Evolutionary conservation across 139 green algal genomes (phyloP).

Genomic region (Dunaliella sp.): DNA sequence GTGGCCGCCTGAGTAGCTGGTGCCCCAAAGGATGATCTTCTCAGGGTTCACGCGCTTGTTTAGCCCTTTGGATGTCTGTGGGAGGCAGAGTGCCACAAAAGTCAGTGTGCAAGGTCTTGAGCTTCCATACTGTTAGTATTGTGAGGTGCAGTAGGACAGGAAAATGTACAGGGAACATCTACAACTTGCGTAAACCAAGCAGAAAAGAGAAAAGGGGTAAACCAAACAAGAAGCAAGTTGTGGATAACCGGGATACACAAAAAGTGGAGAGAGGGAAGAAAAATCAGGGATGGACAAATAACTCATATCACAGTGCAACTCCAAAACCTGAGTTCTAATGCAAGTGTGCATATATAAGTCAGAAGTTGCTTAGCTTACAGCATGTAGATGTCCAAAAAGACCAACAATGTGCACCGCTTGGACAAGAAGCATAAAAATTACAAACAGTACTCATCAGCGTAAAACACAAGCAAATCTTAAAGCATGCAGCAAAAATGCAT

Average conservation of each 20-base stretch:
- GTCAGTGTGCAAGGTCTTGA: too few species aligned
- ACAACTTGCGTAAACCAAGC: background rate
- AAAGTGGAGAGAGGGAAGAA: background rate
- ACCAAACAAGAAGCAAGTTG: background rate
- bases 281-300: background rate
- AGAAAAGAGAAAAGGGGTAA: background rate
- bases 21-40: slow-evolving; percentile 1
- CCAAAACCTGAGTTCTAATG: background rate
- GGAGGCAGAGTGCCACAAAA: background rate
- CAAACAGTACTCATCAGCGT: too few species aligned
- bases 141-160: too few species aligned
- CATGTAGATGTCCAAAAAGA: background rate
- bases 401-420: background rate
- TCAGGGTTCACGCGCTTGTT: background rate
- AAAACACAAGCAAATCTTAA: too few species aligned
- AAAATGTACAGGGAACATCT: background rate
- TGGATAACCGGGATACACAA: background rate
- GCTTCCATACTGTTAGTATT: too few species aligned
- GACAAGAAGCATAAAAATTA: background rate
- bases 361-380: background rate
- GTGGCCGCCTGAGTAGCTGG: slow-evolving; percentile 6
- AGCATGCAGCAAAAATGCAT: too few species aligned
- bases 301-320: background rate
- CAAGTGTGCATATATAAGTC: background rate
- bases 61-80: background rate